phyloP scores from a whole-genome alignment of 371 early-diverging fungal species.

The Apophysomyces sp. region DNA sequence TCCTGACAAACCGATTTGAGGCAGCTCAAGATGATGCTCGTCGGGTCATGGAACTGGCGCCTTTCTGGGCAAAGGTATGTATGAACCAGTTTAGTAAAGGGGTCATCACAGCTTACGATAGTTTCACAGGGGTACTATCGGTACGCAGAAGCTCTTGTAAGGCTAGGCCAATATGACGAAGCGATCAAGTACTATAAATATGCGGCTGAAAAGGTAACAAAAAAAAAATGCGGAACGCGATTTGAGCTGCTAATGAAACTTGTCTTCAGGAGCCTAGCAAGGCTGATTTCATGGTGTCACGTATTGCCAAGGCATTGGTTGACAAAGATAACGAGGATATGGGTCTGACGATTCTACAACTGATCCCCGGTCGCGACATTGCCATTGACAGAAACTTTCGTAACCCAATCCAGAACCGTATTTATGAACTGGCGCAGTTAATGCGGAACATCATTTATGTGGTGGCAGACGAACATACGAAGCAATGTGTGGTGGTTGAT shows the following conservation, averaged over 20 bases:
- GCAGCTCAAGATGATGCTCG: conserved; percentile 67
- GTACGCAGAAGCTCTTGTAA: conserved; percentile 66
- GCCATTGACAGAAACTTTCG: conserved; percentile 39
- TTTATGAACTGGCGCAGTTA: conserved; percentile 74
- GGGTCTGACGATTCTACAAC: conserved; percentile 65
- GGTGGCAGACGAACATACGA: conserved; percentile 63
- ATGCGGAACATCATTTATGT: conserved; percentile 87
- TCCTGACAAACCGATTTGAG: conserved; percentile 44
- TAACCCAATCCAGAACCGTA: conserved; percentile 71
- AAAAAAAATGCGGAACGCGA: too few relatives aligned
- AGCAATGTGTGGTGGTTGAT: conserved; percentile 79
- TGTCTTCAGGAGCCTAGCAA: conserved; percentile 49
- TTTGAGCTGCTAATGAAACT: not conserved
- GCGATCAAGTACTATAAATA: conserved; percentile 59
- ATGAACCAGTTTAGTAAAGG: not conserved
- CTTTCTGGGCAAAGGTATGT: conserved; percentile 74
- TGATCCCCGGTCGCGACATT: conserved; percentile 73
- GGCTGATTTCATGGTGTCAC: conserved; percentile 45
- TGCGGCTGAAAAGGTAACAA: conserved; percentile 46
- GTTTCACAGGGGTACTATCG: conserved; percentile 67
- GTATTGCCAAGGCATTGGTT: conserved; percentile 53
- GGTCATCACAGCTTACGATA: not conserved
- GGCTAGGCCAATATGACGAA: conserved; percentile 51
- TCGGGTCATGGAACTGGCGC: conserved; percentile 54
- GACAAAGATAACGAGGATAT: conserved; percentile 57